Percentiles rank a stretch among this genome's conserved stretches.
Evolutionary conservation across 2,329 filamentous ascomycete genomes (phyloP).

Genomic region (Esteya vermicola): DNA sequence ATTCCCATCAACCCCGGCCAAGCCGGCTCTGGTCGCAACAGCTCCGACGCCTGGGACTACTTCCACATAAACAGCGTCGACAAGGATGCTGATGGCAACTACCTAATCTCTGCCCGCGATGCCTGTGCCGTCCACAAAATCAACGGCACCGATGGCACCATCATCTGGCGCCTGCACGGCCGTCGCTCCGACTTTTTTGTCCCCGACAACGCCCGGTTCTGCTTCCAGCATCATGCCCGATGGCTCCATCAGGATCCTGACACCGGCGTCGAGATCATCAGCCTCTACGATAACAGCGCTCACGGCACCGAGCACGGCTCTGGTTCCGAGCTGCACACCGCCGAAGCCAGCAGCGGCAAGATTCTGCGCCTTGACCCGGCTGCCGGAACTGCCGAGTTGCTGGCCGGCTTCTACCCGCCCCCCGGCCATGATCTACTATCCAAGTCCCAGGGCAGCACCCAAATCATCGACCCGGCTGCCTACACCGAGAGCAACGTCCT

Average conservation of each 20-base stretch:
- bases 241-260: slow-evolving; percentile 22
- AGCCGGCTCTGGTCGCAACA: slow-evolving; percentile 11
- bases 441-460: slow-evolving; percentile 27
- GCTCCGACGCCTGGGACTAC: slow-evolving; percentile 27
- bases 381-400: slow-evolving; percentile 25
- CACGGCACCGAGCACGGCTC: slow-evolving; percentile 23
- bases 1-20: slow-evolving; percentile 20
- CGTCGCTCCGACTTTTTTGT: slow-evolving; percentile 25
- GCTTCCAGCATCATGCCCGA: slow-evolving; percentile 32
- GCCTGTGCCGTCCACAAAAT: slow-evolving; percentile 26
- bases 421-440: slow-evolving; percentile 6
- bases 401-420: slow-evolving; percentile 32
- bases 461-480: slow-evolving; percentile 36
- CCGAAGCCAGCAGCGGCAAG: slow-evolving; percentile 25
- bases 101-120: slow-evolving; percentile 29
- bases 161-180: slow-evolving; percentile 32
- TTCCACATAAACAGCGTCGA: slow-evolving; percentile 38
- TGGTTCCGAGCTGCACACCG: slow-evolving; percentile 13
- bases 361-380: slow-evolving; percentile 29
- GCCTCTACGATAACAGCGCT: slow-evolving; percentile 35
- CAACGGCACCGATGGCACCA: slow-evolving; percentile 24
- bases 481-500: slow-evolving; percentile 33
- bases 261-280: slow-evolving; percentile 24
- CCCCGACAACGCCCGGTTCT: slow-evolving; percentile 16
- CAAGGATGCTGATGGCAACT: slow-evolving; percentile 28